Percentiles rank a stretch among this genome's conserved stretches.
These are phyloP conservation scores for Globisporangium middletonii DNA, from an alignment of 352 stramenopile genomes.

Conservation along the genomic window DNA sequence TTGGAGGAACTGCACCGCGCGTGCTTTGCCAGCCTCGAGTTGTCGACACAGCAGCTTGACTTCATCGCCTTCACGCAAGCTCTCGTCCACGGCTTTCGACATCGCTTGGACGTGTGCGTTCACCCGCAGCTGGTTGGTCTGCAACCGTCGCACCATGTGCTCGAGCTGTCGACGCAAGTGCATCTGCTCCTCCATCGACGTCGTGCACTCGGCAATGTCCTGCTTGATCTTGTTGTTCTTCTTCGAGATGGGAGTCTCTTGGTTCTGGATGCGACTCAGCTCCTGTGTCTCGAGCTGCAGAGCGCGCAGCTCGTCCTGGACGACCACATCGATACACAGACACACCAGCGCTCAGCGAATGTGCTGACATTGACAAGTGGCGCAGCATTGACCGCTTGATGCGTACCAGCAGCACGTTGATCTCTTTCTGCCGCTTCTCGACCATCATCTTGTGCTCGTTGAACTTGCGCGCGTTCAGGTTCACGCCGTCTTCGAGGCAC, in stretches of 20 bases:
- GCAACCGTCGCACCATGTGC: conserved; percentile 76
- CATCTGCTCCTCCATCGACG: conserved; percentile 79
- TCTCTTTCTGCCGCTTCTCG: conserved; percentile 55
- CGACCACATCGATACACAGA: background rate
- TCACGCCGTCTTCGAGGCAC: conserved; percentile 61
- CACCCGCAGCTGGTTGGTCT: conserved; percentile 67
- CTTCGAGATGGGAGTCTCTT: conserved; percentile 70
- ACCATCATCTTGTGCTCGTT: conserved; percentile 74
- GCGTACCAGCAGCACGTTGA: conserved; percentile 48
- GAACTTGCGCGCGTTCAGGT: conserved; percentile 67
- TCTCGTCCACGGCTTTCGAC: conserved; percentile 57
- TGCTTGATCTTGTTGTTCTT: conserved; percentile 61
- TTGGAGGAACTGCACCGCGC: conserved; percentile 70
- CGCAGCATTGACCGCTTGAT: background rate
- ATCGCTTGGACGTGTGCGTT: conserved; percentile 66
- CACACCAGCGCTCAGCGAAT: background rate
- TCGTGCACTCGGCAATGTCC: conserved; percentile 61
- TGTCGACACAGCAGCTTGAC: conserved; percentile 72
- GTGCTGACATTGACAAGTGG: too few relatives aligned
- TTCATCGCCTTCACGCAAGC: conserved; percentile 56
- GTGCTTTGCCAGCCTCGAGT: conserved; percentile 69
- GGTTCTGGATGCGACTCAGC: conserved; percentile 68
- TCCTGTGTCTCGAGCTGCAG: conserved; percentile 69
- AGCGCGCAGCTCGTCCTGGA: conserved; percentile 59
- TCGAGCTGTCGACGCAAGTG: conserved; percentile 62